phyloP scores from a whole-genome alignment of 371 early-diverging fungal species.

The Circinella umbellata region DNA sequence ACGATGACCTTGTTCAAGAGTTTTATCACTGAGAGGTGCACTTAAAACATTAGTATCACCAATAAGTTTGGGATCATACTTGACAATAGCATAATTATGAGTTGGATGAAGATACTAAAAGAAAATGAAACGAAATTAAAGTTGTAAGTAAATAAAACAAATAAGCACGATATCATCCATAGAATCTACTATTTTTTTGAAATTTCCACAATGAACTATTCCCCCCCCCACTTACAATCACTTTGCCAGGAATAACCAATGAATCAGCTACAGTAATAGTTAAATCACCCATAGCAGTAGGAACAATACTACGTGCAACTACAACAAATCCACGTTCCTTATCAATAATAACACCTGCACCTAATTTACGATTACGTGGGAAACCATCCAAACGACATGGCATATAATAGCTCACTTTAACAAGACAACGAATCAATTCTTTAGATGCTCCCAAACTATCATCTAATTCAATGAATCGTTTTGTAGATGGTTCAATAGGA shows the following conservation, averaged over 20 bases:
- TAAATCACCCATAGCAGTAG: conserved; percentile 76
- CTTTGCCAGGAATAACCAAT: conserved; percentile 76
- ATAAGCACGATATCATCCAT: too few species aligned
- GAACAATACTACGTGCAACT: conserved; percentile 73
- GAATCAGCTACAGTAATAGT: conserved; percentile 80
- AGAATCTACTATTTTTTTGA: too few species aligned
- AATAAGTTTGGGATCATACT: conserved; percentile 75
- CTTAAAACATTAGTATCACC: conserved; percentile 75
- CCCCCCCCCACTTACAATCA: conserved; percentile 58
- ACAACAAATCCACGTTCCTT: conserved; percentile 73
- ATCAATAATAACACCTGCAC: conserved; percentile 80
- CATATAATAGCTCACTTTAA: conserved; percentile 70
- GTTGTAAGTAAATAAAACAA: too few species aligned
- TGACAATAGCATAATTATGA: conserved; percentile 77
- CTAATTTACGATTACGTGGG: conserved; percentile 66
- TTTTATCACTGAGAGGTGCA: conserved; percentile 63
- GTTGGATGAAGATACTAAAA: conserved; percentile 81
- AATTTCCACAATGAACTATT: too few species aligned
- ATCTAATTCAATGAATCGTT: conserved; percentile 60
- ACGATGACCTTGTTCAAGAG: conserved; percentile 66
- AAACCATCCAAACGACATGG: conserved; percentile 73
- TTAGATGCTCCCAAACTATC: conserved; percentile 63
- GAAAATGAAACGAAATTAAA: neutral
- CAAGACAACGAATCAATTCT: conserved; percentile 64
- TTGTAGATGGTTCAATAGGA: conserved; percentile 62